A percentile compares a stretch with the other conserved stretches of the same genome.
Evolutionary conservation across 805 yeast genomes (phyloP).

Genomic region (Saccharomycopsis amapae): DNA sequence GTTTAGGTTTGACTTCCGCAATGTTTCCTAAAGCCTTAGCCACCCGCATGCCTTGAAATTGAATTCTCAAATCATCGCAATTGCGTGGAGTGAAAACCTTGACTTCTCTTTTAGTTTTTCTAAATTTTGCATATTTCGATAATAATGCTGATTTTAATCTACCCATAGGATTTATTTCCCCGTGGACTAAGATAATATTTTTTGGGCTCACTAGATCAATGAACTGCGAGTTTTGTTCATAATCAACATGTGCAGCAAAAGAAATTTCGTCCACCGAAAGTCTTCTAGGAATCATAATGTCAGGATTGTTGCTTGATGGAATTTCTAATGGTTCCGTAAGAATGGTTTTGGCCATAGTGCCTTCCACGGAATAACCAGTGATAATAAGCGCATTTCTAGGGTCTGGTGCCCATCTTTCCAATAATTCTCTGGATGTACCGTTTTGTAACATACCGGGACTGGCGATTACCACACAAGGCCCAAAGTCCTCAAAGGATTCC

Average conservation of each 20-base stretch:
- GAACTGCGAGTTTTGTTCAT: slow-evolving; percentile 84
- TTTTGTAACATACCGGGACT: slow-evolving; percentile 98
- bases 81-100: slow-evolving; percentile 89
- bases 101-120: slow-evolving; percentile 83
- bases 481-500: slow-evolving; percentile 84
- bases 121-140: slow-evolving; percentile 74
- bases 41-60: slow-evolving; percentile 74
- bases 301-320: slow-evolving; percentile 76
- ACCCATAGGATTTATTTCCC: slow-evolving; percentile 98
- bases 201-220: slow-evolving; percentile 83
- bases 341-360: slow-evolving; percentile 91
- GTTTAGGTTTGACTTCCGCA: slow-evolving; percentile 41
- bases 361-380: slow-evolving; percentile 98
- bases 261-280: slow-evolving; percentile 87
- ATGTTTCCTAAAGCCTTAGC: slow-evolving; percentile 68
- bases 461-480: slow-evolving; percentile 94
- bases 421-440: slow-evolving; percentile 84
- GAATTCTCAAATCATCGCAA: slow-evolving; percentile 69
- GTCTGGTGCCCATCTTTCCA: slow-evolving; percentile 98
- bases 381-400: slow-evolving; percentile 78
- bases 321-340: slow-evolving; percentile 87
- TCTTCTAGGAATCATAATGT: slow-evolving; percentile 77
- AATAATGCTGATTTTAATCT: slow-evolving; percentile 86
- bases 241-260: slow-evolving; percentile 99
- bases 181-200: slow-evolving; percentile 88